Evolutionary conservation across 2,329 filamentous ascomycete genomes (phyloP).

Genomic region (Periglandula ipomoeae): DNA sequence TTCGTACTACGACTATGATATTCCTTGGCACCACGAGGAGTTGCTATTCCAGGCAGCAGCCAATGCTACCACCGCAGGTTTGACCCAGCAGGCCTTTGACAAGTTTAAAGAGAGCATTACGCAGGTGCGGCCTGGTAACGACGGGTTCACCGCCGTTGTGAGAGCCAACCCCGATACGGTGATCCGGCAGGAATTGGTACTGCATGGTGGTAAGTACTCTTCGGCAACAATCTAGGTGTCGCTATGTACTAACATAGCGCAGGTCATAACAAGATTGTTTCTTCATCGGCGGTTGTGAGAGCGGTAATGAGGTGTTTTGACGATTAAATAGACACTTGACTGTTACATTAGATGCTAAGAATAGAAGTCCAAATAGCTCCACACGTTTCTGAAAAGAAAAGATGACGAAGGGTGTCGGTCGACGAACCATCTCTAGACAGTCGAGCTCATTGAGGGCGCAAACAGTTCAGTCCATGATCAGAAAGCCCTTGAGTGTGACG

Average conservation of each 20-base stretch:
- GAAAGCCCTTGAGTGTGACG: no score
- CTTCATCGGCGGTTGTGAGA: constrained; percentile 52
- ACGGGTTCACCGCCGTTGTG: constrained; percentile 40
- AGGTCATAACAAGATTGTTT: constrained; percentile 65
- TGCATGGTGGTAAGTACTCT: constrained; percentile 40
- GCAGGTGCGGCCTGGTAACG: constrained; percentile 28
- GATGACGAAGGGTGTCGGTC: no score
- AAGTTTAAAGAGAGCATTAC: constrained; percentile 38
- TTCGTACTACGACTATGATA: constrained; percentile 72
- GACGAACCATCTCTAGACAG: no score
- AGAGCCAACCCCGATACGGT: constrained; percentile 33
- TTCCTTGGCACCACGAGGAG: constrained; percentile 63
- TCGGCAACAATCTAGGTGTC: neutral
- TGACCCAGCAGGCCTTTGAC: constrained; percentile 29
- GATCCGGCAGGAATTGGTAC: constrained; percentile 45
- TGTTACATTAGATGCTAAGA: neutral
- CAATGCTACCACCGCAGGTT: constrained; percentile 33
- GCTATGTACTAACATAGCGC: neutral
- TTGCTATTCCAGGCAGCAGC: constrained; percentile 53
- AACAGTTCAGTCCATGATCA: no score
- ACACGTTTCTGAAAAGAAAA: no score
- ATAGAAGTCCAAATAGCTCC: no score
- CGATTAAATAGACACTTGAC: neutral
- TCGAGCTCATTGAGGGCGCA: no score
- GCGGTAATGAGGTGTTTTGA: constrained; percentile 60